Conservation (phyloP, 768 basidiomycete genomes). For the Boletus subcaerulescens region DNA sequence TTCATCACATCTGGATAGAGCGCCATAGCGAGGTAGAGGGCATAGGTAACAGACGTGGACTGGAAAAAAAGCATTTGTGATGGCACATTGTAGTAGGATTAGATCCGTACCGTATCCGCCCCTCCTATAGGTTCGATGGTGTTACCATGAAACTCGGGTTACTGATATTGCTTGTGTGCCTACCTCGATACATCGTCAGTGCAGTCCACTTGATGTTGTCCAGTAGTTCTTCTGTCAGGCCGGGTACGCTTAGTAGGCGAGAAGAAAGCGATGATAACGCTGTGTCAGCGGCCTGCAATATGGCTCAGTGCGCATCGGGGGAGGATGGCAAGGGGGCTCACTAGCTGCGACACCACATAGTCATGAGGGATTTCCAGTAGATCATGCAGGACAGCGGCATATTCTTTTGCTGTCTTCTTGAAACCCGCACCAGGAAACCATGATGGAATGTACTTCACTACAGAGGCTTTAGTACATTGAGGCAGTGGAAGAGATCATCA, state of each 20-base stretch:
- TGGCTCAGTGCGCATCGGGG: neutral
- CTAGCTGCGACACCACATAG: neutral
- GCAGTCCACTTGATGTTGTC: slow-evolving; percentile 19
- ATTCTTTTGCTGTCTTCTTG: neutral
- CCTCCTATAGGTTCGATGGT: slow-evolving; percentile 14
- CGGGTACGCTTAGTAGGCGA: slow-evolving; percentile 5
- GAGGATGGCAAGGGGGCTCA: neutral
- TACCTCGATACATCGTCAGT: slow-evolving; percentile 11
- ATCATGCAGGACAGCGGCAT: neutral
- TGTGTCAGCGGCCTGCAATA: slow-evolving; percentile 13
- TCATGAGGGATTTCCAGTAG: neutral
- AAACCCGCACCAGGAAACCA: neutral
- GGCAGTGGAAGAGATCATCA: neutral
- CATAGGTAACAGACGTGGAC: slow-evolving; percentile 9
- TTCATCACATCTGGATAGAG: slow-evolving; percentile 25
- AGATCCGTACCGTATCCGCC: slow-evolving; percentile 30
- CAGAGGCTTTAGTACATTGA: neutral
- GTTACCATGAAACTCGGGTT: neutral
- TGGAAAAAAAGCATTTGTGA: neutral
- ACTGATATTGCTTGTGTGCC: neutral
- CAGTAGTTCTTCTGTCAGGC: slow-evolving; percentile 9
- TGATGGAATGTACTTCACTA: neutral
- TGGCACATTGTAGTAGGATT: neutral
- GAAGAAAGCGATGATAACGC: slow-evolving; percentile 15
- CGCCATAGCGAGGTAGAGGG: slow-evolving; percentile 29